Evolutionary conservation across 2,329 filamentous ascomycete species (phyloP).

Genomic region (Ilyonectria sp.): DNA sequence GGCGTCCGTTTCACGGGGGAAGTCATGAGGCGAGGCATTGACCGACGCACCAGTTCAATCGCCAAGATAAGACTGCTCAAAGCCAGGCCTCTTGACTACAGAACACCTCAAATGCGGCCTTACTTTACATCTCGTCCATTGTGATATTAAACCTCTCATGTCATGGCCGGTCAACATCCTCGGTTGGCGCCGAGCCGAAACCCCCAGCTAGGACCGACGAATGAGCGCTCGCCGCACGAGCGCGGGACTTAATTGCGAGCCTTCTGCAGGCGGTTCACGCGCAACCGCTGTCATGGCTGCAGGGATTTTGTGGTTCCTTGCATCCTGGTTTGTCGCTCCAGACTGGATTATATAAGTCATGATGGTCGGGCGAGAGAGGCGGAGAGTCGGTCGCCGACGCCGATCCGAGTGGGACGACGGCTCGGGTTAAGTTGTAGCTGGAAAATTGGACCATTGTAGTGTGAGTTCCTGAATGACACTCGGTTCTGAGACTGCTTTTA

Average conservation of each 20-base stretch:
- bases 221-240: background rate
- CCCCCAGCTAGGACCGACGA: background rate
- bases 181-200: conserved; percentile 20
- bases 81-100: background rate
- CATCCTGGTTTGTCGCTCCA: background rate
- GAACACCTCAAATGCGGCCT: background rate
- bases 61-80: background rate
- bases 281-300: conserved; percentile 2
- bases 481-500: background rate
- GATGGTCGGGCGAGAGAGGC: background rate
- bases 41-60: no score
- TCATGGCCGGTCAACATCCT: conserved; percentile 7
- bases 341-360: background rate
- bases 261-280: background rate
- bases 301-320: conserved; percentile 9
- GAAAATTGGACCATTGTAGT: no score
- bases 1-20: background rate
- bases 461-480: no score
- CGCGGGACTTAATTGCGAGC: background rate
- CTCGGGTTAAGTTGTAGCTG: background rate
- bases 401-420: background rate
- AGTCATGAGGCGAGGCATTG: background rate
- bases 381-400: conserved; percentile 2
- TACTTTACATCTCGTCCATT: background rate
- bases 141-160: conserved; percentile 2